A percentile compares a stretch with the other conserved stretches of the same genome.
Evolutionary conservation across 1,284 basidiomycete species (phyloP).

Genomic region (Kwoniella shivajii): DNA sequence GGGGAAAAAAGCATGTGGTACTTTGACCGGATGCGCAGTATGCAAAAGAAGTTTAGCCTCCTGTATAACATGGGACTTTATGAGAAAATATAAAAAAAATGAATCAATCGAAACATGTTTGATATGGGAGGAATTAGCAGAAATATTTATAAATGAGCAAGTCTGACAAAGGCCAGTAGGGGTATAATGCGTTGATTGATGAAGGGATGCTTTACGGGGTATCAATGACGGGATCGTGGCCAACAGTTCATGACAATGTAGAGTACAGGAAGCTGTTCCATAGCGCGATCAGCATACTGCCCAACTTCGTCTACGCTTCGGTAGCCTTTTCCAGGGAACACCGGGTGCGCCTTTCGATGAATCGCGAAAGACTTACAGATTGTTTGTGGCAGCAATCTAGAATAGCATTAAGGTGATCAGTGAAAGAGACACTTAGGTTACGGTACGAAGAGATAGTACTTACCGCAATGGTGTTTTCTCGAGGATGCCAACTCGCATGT

Average conservation of each 20-base stretch:
- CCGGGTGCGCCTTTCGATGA: too few relatives aligned
- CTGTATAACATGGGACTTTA: neutral
- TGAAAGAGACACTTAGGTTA: neutral
- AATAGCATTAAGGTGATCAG: slow-evolving; percentile 12
- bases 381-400: slow-evolving; percentile 92
- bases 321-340: neutral
- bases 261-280: slow-evolving; percentile 52
- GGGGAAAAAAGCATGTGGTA: neutral
- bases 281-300: neutral
- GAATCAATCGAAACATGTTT: neutral
- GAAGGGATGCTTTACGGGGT: neutral
- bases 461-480: slow-evolving; percentile 95
- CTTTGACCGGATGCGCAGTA: neutral
- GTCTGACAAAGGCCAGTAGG: neutral
- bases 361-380: slow-evolving; percentile 71
- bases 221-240: neutral
- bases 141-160: neutral
- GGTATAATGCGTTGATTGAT: slow-evolving; percentile 13
- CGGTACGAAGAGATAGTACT: slow-evolving; percentile 46
- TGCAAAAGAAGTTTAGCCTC: slow-evolving; percentile 2
- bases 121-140: neutral
- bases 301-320: too few relatives aligned
- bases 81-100: neutral
- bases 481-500: slow-evolving; percentile 95
- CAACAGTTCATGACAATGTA: slow-evolving; percentile 45